Percentiles rank a stretch among this genome's conserved stretches.
These are phyloP conservation scores for Clonostachys chloroleuca DNA, from an alignment of 2,329 filamentous ascomycete genomes.

Conservation along the genomic window DNA sequence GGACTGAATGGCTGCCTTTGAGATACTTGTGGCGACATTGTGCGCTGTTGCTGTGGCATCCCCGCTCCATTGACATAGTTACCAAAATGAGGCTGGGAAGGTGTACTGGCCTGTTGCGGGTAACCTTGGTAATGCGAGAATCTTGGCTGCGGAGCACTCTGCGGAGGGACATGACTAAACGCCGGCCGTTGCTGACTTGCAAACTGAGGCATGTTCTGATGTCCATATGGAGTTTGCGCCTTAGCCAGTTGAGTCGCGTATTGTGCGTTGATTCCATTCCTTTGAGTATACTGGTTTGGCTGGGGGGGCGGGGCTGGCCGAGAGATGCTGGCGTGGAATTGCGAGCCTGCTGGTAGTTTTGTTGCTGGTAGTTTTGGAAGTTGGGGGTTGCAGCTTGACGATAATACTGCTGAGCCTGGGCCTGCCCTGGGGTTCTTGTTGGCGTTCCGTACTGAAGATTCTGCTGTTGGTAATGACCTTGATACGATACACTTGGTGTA, in stretches of 20 bases:
- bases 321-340: constrained; percentile 22
- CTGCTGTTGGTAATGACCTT: constrained; percentile 33
- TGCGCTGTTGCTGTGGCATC: constrained; percentile 27
- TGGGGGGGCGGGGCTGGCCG: constrained; percentile 26
- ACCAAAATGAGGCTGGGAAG: constrained; percentile 24
- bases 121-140: constrained; percentile 33
- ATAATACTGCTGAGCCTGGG: constrained; percentile 38
- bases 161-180: constrained; percentile 30
- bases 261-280: constrained; percentile 39
- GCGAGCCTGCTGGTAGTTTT: constrained; percentile 23
- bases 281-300: constrained; percentile 43
- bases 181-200: constrained; percentile 39
- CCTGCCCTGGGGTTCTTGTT: constrained; percentile 34
- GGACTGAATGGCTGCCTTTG: constrained; percentile 30
- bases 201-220: constrained; percentile 44
- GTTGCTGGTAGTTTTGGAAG: constrained; percentile 26
- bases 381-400: constrained; percentile 28
- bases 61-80: constrained; percentile 37
- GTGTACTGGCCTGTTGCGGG: constrained; percentile 23
- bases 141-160: constrained; percentile 35
- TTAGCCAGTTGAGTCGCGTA: constrained; percentile 48
- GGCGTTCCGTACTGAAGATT: constrained; percentile 44
- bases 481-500: constrained; percentile 33
- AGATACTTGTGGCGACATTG: constrained; percentile 38
- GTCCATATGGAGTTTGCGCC: constrained; percentile 44